phyloP scores from a whole-genome alignment of 495 filamentous ascomycete genomes.

The Tuber melanosporum region DNA sequence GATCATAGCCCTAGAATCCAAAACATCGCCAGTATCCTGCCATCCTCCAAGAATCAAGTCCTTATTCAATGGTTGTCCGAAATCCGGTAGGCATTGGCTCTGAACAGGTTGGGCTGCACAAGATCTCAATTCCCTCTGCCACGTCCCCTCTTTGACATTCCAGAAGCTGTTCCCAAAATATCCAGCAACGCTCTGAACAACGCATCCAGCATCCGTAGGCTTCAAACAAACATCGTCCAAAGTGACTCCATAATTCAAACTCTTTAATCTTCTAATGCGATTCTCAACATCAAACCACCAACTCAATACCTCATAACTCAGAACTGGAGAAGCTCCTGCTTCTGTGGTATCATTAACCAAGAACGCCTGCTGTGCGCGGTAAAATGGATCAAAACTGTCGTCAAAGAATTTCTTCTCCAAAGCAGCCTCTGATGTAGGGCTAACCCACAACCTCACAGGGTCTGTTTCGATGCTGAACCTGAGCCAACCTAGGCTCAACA shows the following conservation, averaged over 20 bases:
- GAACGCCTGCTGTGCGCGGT: slow-evolving; percentile 86
- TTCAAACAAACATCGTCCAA: slow-evolving; percentile 89
- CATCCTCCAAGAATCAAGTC: slow-evolving; percentile 82
- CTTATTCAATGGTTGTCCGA: slow-evolving; percentile 75
- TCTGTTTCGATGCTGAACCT: slow-evolving; percentile 79
- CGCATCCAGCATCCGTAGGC: slow-evolving; percentile 80
- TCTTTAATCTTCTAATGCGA: slow-evolving; percentile 62
- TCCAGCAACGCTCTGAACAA: slow-evolving; percentile 79
- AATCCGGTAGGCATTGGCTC: slow-evolving; percentile 68
- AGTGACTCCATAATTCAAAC: slow-evolving; percentile 54
- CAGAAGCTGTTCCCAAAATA: slow-evolving; percentile 70
- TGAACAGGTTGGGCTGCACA: slow-evolving; percentile 72
- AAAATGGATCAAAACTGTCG: slow-evolving; percentile 91
- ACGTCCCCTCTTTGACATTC: slow-evolving; percentile 57
- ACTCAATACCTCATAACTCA: slow-evolving; percentile 75
- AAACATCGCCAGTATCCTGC: slow-evolving; percentile 57
- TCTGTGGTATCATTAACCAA: slow-evolving; percentile 75
- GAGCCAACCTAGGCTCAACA: slow-evolving; percentile 81
- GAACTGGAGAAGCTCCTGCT: slow-evolving; percentile 61
- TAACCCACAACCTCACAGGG: slow-evolving; percentile 90
- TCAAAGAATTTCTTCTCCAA: slow-evolving; percentile 94
- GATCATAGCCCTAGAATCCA: slow-evolving; percentile 71
- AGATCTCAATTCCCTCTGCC: slow-evolving; percentile 60
- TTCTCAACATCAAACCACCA: slow-evolving; percentile 96
- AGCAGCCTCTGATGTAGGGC: slow-evolving; percentile 81